Conservation (phyloP, 179 eudicot genomes). For the Dionaea muscipula region DNA sequence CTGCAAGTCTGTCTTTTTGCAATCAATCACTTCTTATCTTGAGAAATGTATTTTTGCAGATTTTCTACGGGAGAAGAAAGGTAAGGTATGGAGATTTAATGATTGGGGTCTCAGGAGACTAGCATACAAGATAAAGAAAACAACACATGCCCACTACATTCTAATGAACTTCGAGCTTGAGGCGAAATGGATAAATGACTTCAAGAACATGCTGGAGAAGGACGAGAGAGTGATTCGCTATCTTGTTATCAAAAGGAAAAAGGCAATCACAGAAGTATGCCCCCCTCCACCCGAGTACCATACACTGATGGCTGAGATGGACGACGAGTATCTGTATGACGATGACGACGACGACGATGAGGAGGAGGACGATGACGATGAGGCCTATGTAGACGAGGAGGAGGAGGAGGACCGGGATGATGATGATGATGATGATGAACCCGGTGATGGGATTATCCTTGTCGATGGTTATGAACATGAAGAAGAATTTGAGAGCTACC, state of each 20-base stretch:
- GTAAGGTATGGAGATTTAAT: slow-evolving; percentile 80
- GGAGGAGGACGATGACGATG: slow-evolving; percentile 15
- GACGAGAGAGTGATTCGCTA: slow-evolving; percentile 92
- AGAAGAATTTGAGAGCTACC: slow-evolving; percentile 1
- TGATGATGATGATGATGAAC: slow-evolving; percentile 20
- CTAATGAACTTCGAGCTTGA: slow-evolving; percentile 79
- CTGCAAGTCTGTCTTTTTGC: too few species aligned
- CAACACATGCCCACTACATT: slow-evolving; percentile 74
- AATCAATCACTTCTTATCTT: background rate
- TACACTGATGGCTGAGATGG: slow-evolving; percentile 35
- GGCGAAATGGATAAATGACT: slow-evolving; percentile 67
- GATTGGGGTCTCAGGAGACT: slow-evolving; percentile 93
- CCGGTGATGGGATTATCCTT: slow-evolving; percentile 11
- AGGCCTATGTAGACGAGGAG: slow-evolving; percentile 13
- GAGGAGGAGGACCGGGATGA: slow-evolving; percentile 26
- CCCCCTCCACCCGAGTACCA: slow-evolving; percentile 84
- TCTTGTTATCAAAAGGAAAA: slow-evolving; percentile 69
- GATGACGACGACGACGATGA: slow-evolving; percentile 30
- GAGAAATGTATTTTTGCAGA: slow-evolving; percentile 38
- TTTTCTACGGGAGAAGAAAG: slow-evolving; percentile 71
- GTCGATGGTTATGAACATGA: slow-evolving; percentile 15
- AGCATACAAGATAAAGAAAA: slow-evolving; percentile 77
- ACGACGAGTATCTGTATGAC: slow-evolving; percentile 46
- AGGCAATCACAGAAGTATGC: slow-evolving; percentile 66
- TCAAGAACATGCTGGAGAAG: slow-evolving; percentile 63